Conservation (phyloP, 805 yeast genomes). For the Candida chauliodis region DNA sequence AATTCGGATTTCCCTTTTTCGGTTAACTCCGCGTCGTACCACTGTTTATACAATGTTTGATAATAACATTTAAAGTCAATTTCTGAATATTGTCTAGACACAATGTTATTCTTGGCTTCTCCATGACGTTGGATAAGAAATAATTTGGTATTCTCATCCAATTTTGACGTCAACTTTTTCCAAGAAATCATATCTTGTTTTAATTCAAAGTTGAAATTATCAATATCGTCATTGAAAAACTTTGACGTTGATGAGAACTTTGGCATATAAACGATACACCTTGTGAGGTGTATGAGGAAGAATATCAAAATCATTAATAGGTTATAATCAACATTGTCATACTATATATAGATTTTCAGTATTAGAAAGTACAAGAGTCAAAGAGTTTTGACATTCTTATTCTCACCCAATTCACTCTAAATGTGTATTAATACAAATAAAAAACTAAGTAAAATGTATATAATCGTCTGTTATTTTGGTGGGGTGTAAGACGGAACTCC, state of each 20-base stretch:
- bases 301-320: neutral
- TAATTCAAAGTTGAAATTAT: neutral
- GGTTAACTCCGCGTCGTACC: constrained; percentile 56
- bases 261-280: neutral
- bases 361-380: too few species aligned
- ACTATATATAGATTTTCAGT: too few species aligned
- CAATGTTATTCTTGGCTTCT: constrained; percentile 59
- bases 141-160: constrained; percentile 25
- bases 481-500: constrained; percentile 1
- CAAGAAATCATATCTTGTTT: neutral
- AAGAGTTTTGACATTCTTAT: too few species aligned
- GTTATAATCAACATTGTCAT: neutral
- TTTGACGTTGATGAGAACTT: constrained; percentile 4
- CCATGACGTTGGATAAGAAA: constrained; percentile 61
- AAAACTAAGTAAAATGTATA: too few species aligned
- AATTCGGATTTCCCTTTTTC: constrained; percentile 53
- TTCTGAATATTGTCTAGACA: constrained; percentile 47
- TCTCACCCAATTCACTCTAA: too few species aligned
- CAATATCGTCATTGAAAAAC: constrained; percentile 1
- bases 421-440: too few species aligned
- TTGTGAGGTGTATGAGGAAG: neutral
- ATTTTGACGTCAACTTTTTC: neutral
- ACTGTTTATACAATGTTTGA: constrained; percentile 50
- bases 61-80: constrained; percentile 34
- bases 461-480: constrained; percentile 4